phyloP scores from a whole-genome alignment of 352 stramenopile genomes.

The Globisporangium iwayamae region DNA sequence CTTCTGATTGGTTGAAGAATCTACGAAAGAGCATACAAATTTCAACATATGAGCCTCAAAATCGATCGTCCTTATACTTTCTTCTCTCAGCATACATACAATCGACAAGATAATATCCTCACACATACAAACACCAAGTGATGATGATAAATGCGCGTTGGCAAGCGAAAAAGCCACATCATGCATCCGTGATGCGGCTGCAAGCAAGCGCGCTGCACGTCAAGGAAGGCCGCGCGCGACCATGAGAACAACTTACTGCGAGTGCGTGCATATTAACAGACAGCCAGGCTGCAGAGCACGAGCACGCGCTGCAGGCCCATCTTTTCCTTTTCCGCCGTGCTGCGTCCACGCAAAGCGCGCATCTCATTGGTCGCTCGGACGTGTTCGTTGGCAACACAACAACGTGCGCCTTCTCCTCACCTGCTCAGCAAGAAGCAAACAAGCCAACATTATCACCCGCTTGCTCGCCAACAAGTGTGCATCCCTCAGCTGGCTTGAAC shows the following conservation, averaged over 20 bases:
- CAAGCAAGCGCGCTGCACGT: no score
- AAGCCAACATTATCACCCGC: not conserved
- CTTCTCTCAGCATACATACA: no score
- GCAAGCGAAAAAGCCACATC: no score
- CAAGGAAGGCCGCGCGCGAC: no score
- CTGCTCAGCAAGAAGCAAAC: not conserved
- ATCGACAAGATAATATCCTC: no score
- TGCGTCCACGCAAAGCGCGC: constrained; percentile 7
- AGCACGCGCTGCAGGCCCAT: constrained; percentile 2
- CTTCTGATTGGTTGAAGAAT: no score
- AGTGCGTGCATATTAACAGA: not conserved
- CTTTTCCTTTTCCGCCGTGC: not conserved
- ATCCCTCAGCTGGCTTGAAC: not conserved
- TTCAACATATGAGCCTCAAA: no score
- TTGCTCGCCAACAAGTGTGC: not conserved
- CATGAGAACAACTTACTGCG: not conserved
- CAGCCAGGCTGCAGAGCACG: not conserved
- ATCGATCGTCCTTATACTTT: no score
- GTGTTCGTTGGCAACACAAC: constrained; percentile 9
- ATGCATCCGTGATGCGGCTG: no score
- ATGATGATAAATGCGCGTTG: no score
- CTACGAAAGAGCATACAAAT: no score
- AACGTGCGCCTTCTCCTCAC: not conserved
- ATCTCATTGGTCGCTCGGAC: constrained; percentile 10
- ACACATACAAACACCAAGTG: no score